Evolutionary conservation across 805 yeast species (phyloP).

Genomic region (Yamadazyma philogaea): DNA sequence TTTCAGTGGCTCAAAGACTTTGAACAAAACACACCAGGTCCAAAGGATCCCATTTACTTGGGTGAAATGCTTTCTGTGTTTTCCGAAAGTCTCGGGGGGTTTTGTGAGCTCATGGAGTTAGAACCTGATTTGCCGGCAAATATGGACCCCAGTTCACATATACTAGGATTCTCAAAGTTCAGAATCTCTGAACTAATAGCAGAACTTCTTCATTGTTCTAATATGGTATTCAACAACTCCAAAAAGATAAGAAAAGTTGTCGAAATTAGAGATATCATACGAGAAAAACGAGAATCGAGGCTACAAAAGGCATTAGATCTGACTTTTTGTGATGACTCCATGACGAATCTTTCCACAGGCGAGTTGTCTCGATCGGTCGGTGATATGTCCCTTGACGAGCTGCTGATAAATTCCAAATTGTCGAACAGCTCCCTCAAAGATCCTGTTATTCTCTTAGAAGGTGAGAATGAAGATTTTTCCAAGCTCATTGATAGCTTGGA

Average conservation of each 20-base stretch:
- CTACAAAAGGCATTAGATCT: constrained; percentile 42
- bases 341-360: constrained; percentile 9
- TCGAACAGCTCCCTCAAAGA: constrained; percentile 16
- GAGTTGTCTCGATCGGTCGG: constrained; percentile 38
- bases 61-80: constrained; percentile 82
- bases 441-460: constrained; percentile 9
- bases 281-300: constrained; percentile 43
- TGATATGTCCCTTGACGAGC: constrained; percentile 36
- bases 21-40: constrained; percentile 88
- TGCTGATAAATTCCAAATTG: neutral
- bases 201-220: constrained; percentile 93
- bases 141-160: constrained; percentile 24
- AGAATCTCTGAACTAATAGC: constrained; percentile 90
- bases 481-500: constrained; percentile 24
- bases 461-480: constrained; percentile 20
- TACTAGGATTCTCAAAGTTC: constrained; percentile 87
- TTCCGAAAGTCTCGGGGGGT: constrained; percentile 67
- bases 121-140: constrained; percentile 23
- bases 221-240: constrained; percentile 88
- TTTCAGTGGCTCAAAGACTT: constrained; percentile 44
- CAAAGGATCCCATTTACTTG: constrained; percentile 88
- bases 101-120: constrained; percentile 57
- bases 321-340: constrained; percentile 13
- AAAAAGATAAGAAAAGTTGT: constrained; percentile 67
- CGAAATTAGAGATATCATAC: constrained; percentile 61